phyloP scores from a whole-genome alignment of 2,329 filamentous ascomycete species.

The Aspergillus sclerotialis region DNA sequence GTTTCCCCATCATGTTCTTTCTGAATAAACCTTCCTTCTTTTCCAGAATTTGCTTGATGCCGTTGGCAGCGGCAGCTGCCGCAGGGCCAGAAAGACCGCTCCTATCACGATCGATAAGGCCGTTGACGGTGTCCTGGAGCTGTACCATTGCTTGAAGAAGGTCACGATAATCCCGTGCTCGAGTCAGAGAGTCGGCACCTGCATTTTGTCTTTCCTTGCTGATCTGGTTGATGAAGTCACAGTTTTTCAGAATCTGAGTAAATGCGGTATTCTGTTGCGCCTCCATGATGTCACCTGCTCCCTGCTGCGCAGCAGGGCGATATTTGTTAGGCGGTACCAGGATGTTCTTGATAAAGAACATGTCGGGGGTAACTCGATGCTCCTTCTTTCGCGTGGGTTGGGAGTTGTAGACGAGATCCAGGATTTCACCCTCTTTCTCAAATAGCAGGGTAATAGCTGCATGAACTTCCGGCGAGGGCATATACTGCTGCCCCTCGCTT shows the following conservation, averaged over 20 bases:
- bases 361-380: constrained; percentile 62
- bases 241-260: constrained; percentile 72
- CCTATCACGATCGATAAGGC: constrained; percentile 82
- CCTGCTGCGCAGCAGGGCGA: constrained; percentile 77
- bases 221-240: constrained; percentile 66
- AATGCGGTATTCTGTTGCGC: constrained; percentile 83
- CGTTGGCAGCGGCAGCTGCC: constrained; percentile 73
- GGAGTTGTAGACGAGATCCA: constrained; percentile 78
- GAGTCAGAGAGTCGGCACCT: constrained; percentile 37
- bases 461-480: constrained; percentile 76
- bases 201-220: constrained; percentile 59
- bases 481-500: constrained; percentile 58
- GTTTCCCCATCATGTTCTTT: constrained; percentile 99
- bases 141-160: constrained; percentile 75
- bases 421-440: constrained; percentile 74
- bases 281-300: constrained; percentile 75
- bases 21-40: constrained; percentile 98
- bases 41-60: constrained; percentile 95
- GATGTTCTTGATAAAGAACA: constrained; percentile 87
- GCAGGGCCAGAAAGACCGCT: constrained; percentile 75
- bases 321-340: constrained; percentile 90
- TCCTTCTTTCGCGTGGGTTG: constrained; percentile 56
- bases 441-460: constrained; percentile 74
- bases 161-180: constrained; percentile 61
- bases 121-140: constrained; percentile 84